Evolutionary conservation across 2,329 filamentous ascomycete genomes (phyloP), one percentile per base, ranked within the genome.

Genomic region (Penicillium griseofulvum): DNA sequence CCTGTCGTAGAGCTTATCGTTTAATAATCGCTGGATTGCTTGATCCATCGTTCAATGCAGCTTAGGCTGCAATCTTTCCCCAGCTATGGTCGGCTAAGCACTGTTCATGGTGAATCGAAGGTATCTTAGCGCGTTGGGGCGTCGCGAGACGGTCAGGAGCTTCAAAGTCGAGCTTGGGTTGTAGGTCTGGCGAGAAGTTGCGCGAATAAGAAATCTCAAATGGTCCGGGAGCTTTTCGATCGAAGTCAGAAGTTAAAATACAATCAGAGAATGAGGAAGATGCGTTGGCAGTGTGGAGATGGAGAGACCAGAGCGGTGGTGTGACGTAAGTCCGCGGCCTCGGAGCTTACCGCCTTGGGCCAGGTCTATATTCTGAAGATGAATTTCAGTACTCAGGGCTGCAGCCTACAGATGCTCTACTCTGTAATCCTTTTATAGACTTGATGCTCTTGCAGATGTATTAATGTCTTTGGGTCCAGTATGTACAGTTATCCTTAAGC

Each of bases 1-100:
- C 81, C 95, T 96, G 73, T 99, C 94, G 75, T 99, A 99, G 71
- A 97, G 87, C 84, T 97, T 99, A 78, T 99, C 94, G 73, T 95
- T 96, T 71, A 99, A 82, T 64, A 92, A 84, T 66, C 93, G 90
- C 76, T 95, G 91, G 72, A 97, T 90, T 71, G 87, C 87, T 69
- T 84, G 81, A 80, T 97, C 93, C 92, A 97, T 97, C 58, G 61
- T 67, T 70, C 63, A 54, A 54, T 17, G 22, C 44, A 54, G 44
- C 44, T 7, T 54, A 34, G 36, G 36, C 51, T 54, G 37, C 31
- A 43, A 41, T 49, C 9, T 36, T 31, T 36, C 22, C 36, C 51
- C 44, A 28, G 22, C 19, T 49, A 36, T 54, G 51, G 7, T 49
- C 12, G 44, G n/a, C 38, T 49, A 54, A 29, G 37, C 44, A 49